phyloP scores from a whole-genome alignment of 345 rosid species.

The Rhodomyrtus tomentosa region DNA sequence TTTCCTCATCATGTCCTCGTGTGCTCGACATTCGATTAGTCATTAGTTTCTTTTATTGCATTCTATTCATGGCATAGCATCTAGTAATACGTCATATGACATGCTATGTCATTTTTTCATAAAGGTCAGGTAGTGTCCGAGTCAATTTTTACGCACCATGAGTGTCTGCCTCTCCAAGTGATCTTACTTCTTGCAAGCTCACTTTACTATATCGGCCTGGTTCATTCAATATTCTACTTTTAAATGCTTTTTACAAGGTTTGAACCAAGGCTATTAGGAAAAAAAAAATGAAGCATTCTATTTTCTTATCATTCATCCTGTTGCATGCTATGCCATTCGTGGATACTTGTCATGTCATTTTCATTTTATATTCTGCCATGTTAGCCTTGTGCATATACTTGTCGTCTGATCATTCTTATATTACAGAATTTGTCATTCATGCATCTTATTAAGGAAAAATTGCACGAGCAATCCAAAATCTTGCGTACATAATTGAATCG shows the following conservation, averaged over 20 bases:
- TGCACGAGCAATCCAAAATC: neutral
- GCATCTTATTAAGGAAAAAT: neutral
- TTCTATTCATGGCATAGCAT: neutral
- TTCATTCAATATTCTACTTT: neutral
- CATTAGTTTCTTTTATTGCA: neutral
- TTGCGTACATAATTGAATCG: no score
- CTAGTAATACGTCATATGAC: rapidly evolving
- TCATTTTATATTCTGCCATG: neutral
- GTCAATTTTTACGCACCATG: neutral
- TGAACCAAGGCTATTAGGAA: neutral
- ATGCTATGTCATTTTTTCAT: neutral
- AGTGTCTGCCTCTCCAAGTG: neutral
- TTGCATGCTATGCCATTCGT: neutral
- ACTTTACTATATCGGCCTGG: neutral
- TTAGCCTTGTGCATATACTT: neutral
- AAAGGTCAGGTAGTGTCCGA: neutral
- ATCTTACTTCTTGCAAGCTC: neutral
- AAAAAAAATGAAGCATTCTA: neutral
- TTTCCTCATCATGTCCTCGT: neutral
- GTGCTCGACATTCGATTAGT: neutral
- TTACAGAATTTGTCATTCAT: neutral
- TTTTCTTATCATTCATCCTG: neutral
- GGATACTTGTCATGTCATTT: neutral
- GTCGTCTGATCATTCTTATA: neutral
- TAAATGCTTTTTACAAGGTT: neutral